These are phyloP conservation scores for Penicillium canariense DNA, from an alignment of 495 filamentous ascomycete species.

Conservation along the genomic window DNA sequence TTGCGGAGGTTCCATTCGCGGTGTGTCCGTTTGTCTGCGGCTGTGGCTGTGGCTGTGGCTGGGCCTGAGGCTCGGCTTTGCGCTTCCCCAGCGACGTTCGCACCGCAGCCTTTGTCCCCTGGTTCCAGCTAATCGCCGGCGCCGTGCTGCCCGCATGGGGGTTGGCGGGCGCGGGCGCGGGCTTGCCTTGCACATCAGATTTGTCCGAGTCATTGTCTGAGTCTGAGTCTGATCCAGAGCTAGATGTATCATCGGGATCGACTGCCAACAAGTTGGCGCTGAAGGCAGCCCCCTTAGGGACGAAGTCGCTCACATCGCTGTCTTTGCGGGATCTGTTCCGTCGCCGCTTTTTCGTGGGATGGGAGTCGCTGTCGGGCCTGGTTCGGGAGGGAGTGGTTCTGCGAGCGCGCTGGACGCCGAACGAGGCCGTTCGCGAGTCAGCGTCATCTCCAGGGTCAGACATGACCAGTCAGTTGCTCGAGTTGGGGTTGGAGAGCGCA, in stretches of 20 bases:
- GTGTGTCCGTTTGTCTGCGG: slow-evolving; percentile 6
- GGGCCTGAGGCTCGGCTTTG: slow-evolving; percentile 4
- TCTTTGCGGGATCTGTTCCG: slow-evolving; percentile 22
- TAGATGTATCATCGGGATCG: slow-evolving; percentile 37
- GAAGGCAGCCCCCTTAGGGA: slow-evolving; percentile 40
- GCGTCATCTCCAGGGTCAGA: slow-evolving; percentile 37
- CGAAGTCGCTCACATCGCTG: slow-evolving; percentile 34
- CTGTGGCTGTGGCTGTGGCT: neutral
- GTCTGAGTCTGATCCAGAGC: slow-evolving; percentile 28
- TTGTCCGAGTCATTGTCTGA: slow-evolving; percentile 21
- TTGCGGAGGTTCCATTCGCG: neutral
- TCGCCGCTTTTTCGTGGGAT: slow-evolving; percentile 33
- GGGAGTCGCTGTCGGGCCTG: slow-evolving; percentile 25
- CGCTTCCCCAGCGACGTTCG: slow-evolving; percentile 36
- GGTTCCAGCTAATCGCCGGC: slow-evolving; percentile 43
- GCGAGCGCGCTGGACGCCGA: slow-evolving; percentile 31
- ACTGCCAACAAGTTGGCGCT: slow-evolving; percentile 33
- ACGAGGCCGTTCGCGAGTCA: slow-evolving; percentile 43
- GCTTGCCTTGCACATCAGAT: slow-evolving; percentile 11
- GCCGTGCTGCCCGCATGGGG: slow-evolving; percentile 28
- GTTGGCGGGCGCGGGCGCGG: slow-evolving; percentile 10
- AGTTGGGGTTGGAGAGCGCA: neutral
- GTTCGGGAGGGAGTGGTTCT: slow-evolving; percentile 19
- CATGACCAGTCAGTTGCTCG: slow-evolving; percentile 20
- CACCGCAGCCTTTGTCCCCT: slow-evolving; percentile 34